These are phyloP conservation scores for Scedosporium boydii DNA, from an alignment of 2,329 filamentous ascomycete genomes.

Conservation along the genomic window DNA sequence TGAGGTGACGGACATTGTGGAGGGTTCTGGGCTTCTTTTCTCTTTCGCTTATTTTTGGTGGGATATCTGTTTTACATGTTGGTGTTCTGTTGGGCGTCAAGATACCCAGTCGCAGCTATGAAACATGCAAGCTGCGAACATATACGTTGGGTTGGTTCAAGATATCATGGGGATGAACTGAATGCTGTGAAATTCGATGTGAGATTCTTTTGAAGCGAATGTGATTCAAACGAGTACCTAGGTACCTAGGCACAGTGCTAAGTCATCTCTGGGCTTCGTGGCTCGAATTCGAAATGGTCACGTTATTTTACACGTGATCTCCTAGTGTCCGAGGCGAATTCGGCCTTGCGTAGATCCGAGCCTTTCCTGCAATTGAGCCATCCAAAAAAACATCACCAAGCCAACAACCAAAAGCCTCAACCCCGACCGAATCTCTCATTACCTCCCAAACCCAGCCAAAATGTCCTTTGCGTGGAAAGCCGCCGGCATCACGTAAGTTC, in stretches of 20 bases:
- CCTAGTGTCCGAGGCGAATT: constrained; percentile 4
- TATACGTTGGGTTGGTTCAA: background rate
- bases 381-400: constrained; percentile 5
- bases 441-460: constrained; percentile 34
- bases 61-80: background rate
- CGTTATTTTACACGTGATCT: background rate
- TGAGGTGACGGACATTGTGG: background rate
- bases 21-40: background rate
- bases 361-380: background rate
- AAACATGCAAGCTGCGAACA: background rate
- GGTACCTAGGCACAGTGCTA: background rate
- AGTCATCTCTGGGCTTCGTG: background rate
- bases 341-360: constrained; percentile 7
- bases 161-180: background rate
- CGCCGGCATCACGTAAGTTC: constrained; percentile 85
- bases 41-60: background rate
- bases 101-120: background rate
- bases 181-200: background rate
- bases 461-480: constrained; percentile 99
- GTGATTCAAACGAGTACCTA: background rate
- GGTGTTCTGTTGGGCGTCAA: constrained; percentile 1
- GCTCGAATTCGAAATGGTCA: background rate
- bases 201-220: background rate
- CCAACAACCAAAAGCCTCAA: constrained; percentile 2
- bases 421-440: background rate